phyloP scores from a whole-genome alignment of 2,329 filamentous ascomycete genomes.

The Hortaea sp. region DNA sequence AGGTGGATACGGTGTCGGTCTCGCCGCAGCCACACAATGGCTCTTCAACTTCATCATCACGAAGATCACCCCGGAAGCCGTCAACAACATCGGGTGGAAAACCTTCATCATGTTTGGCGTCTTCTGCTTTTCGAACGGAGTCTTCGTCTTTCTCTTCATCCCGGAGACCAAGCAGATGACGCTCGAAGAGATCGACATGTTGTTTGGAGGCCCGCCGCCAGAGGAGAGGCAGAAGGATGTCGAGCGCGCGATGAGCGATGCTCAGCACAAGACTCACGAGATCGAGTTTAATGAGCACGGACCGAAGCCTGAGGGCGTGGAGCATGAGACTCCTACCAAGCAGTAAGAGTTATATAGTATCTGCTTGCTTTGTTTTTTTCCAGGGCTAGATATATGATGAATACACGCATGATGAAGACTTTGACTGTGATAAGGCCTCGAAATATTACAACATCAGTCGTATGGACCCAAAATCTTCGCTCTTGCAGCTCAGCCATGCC shows the following conservation, averaged over 20 bases:
- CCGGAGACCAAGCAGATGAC: conserved; percentile 13
- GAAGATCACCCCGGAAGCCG: conserved; percentile 29
- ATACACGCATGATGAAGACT: too few species aligned
- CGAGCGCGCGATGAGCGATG: neutral
- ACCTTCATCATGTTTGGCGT: conserved; percentile 33
- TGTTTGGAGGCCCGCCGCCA: conserved; percentile 38
- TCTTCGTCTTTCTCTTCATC: conserved; percentile 24
- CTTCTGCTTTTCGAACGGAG: conserved; percentile 26
- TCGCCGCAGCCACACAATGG: conserved; percentile 42
- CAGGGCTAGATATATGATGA: too few species aligned
- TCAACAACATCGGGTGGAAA: conserved; percentile 30
- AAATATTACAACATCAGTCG: too few species aligned
- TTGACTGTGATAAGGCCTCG: too few species aligned
- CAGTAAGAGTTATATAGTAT: neutral
- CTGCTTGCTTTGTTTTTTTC: too few species aligned
- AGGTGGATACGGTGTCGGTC: conserved; percentile 46
- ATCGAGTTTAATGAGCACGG: neutral
- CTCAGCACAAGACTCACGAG: neutral
- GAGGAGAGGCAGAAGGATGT: neutral
- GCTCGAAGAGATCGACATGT: conserved; percentile 13
- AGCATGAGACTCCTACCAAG: neutral
- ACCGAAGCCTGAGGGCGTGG: neutral
- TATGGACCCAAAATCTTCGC: too few species aligned
- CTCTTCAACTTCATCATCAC: conserved; percentile 29
- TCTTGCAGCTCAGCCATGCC: too few species aligned